phyloP scores from a whole-genome alignment of 2,329 filamentous ascomycete species.

The Aspergillus sp. region DNA sequence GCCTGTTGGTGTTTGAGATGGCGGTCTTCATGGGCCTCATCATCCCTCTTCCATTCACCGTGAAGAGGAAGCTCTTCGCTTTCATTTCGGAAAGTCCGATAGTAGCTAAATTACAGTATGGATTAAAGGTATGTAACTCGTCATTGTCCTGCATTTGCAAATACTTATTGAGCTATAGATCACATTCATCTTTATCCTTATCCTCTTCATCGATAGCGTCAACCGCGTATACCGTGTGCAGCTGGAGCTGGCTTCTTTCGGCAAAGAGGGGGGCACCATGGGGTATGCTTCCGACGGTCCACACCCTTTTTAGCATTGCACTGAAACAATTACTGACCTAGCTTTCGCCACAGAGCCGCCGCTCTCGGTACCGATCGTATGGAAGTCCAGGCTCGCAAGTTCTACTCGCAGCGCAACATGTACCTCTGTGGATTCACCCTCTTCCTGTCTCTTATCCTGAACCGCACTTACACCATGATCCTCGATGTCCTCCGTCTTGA shows the following conservation, averaged over 20 bases:
- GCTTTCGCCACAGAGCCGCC: slow-evolving; percentile 54
- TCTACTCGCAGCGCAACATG: slow-evolving; percentile 99
- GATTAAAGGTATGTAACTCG: slow-evolving; percentile 70
- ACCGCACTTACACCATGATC: slow-evolving; percentile 98
- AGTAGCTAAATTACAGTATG: slow-evolving; percentile 93
- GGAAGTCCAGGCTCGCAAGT: slow-evolving; percentile 98
- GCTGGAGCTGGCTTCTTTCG: slow-evolving; percentile 74
- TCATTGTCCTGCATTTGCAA: background rate
- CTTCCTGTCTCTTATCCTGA: slow-evolving; percentile 94
- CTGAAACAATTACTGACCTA: background rate
- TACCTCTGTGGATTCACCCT: slow-evolving; percentile 99
- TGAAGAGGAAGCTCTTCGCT: slow-evolving; percentile 84
- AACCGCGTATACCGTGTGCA: slow-evolving; percentile 96
- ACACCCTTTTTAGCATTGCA: background rate
- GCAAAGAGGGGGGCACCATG: slow-evolving; percentile 59
- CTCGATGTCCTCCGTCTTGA: slow-evolving; percentile 88
- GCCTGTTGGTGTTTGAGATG: slow-evolving; percentile 54
- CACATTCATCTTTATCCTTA: slow-evolving; percentile 97
- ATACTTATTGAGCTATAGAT: slow-evolving; percentile 57
- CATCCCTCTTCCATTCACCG: slow-evolving; percentile 82
- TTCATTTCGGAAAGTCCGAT: slow-evolving; percentile 90
- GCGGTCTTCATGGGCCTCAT: slow-evolving; percentile 53
- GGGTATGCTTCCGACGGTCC: slow-evolving; percentile 47
- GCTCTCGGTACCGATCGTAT: slow-evolving; percentile 91
- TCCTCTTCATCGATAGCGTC: slow-evolving; percentile 96